Evolutionary conservation across 768 basidiomycete species (phyloP).

Genomic region (Ephemerocybe angulata): DNA sequence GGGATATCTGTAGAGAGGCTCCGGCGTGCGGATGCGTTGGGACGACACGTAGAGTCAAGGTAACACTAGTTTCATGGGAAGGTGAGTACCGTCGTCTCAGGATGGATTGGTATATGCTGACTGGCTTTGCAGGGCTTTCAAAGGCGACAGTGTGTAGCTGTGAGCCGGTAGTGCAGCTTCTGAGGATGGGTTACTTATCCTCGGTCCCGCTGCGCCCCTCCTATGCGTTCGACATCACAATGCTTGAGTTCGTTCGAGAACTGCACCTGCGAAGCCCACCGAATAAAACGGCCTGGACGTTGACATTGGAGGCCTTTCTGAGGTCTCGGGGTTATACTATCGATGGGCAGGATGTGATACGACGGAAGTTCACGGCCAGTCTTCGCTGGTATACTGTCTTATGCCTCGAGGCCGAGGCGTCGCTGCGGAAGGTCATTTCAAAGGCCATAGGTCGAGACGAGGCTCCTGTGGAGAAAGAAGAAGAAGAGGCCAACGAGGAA

Average conservation of each 20-base stretch:
- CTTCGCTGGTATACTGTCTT: neutral
- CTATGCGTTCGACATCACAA: neutral
- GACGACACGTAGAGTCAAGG: too few species aligned
- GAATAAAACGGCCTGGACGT: neutral
- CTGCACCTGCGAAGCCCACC: neutral
- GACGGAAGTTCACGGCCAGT: neutral
- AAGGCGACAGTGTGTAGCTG: neutral
- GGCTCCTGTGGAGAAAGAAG: neutral
- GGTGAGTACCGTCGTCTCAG: too few species aligned
- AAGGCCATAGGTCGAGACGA: neutral
- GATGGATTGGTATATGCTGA: neutral
- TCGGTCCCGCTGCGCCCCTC: neutral
- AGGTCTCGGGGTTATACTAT: neutral
- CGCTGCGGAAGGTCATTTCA: neutral
- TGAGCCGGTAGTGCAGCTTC: neutral
- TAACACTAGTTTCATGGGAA: neutral
- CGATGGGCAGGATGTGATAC: neutral
- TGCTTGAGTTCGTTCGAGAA: neutral
- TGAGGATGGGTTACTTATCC: neutral
- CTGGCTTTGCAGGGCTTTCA: neutral
- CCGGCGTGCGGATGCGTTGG: neutral
- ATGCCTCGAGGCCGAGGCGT: neutral
- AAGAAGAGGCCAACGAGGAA: too few species aligned
- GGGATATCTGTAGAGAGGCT: neutral
- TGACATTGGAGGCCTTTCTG: neutral